Base-by-base conservation (phyloP, 805 yeast species). In the Kazachstania psychrophila region DNA sequence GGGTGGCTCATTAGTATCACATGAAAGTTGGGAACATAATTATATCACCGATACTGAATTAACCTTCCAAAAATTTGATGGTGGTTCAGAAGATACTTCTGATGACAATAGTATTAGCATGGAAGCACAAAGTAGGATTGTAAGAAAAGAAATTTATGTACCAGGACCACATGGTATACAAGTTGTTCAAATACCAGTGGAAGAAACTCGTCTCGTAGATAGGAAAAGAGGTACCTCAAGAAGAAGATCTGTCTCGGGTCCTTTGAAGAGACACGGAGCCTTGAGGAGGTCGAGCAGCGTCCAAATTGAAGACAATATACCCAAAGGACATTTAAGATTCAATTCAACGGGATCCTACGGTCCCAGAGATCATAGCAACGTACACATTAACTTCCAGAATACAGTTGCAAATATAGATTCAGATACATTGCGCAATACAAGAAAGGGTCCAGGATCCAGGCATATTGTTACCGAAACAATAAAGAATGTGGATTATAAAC, bases 141-240 rank as follows among this genome's bases (percentile, higher is more conserved):
- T 70, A 79, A 8, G 78, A 77, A 44, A 77, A 74, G 42, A n/a
- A n/a, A n/a, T n/a, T n/a, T 80, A 79, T 59, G 68, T 80, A 31
- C 88, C 89, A 2, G 77, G 85, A 1, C 76, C 82, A 3, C 68
- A 72, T 45, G 89, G 89, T 7, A 65, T 80, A 39, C 71, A 76
- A 36, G 66, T 77, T 10, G 64, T 80, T 5, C 87, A 80, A 49
- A 85, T 80, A 6, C 82, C 85, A 0, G 68, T 68, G 10, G 54
- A 12, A 23, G n/a, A n/a, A 12, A 24, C 26, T 23, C 10, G 9
- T 14, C 15, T 14, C 12, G 12, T 26, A 16, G 2, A 8, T 18
- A 7, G 18, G 15, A 26, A 22, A 22, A n/a, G n/a, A n/a, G n/a
- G n/a, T 22, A 9, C 11, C 11, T 12, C 12, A 24, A 24, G 15